Percentiles rank a stretch among this genome's conserved stretches.
Conservation (phyloP, 164 flowering plant species). For the Tetrastigma voinierianum region DNA sequence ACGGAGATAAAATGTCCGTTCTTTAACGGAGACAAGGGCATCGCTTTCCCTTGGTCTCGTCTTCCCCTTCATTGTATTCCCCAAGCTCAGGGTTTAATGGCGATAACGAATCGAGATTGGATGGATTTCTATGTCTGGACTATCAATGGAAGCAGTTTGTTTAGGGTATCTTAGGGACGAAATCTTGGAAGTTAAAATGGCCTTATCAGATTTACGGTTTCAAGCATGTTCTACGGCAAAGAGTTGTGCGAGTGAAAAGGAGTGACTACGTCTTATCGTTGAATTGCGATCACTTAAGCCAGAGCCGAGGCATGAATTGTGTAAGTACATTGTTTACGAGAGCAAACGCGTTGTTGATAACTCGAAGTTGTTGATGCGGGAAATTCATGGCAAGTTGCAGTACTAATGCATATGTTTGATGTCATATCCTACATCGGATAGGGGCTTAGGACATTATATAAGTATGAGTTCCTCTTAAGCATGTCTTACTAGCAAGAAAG, state of each 20-base stretch:
- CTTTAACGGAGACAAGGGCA: constrained; percentile 39
- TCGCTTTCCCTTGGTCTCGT: constrained; percentile 51
- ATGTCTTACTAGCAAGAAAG: too few relatives aligned
- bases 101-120: constrained; percentile 67
- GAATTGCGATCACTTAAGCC: constrained; percentile 40
- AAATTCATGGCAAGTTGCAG: constrained; percentile 42
- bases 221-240: constrained; percentile 61
- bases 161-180: constrained; percentile 45
- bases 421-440: too few relatives aligned
- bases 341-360: constrained; percentile 45
- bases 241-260: constrained; percentile 30
- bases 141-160: constrained; percentile 59
- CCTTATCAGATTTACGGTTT: constrained; percentile 72
- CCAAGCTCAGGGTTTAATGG: constrained; percentile 78
- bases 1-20: constrained; percentile 68
- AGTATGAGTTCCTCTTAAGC: too few relatives aligned
- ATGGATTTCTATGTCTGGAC: constrained; percentile 78
- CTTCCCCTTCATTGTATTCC: constrained; percentile 60
- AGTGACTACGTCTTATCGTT: constrained; percentile 36
- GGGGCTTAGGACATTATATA: too few relatives aligned
- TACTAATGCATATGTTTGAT: constrained; percentile 21
- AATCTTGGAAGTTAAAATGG: constrained; percentile 56
- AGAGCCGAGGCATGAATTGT: constrained; percentile 28
- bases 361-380: constrained; percentile 41
- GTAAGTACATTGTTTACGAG: constrained; percentile 32